Evolutionary conservation across 2,329 filamentous ascomycete genomes (phyloP).

Genomic region (Verticillium tricorpus): DNA sequence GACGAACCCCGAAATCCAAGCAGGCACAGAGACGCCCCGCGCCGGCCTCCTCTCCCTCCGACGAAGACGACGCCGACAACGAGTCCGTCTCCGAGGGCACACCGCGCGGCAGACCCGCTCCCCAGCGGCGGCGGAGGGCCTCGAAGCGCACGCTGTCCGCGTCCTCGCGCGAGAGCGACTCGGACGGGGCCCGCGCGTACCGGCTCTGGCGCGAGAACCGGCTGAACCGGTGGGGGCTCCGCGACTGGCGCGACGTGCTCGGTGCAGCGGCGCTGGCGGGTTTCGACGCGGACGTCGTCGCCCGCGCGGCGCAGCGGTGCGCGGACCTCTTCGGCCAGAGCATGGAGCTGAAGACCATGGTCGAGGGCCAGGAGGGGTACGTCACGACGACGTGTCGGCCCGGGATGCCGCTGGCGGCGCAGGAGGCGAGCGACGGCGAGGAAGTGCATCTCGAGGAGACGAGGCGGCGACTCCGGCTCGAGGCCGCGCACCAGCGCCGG

Average conservation of each 20-base stretch:
- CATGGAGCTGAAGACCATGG: conserved; percentile 60
- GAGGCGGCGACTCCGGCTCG: neutral
- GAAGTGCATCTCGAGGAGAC: conserved; percentile 1
- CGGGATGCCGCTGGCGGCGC: conserved; percentile 7
- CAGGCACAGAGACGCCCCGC: neutral
- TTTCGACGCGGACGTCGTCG: conserved; percentile 60
- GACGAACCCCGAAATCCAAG: neutral
- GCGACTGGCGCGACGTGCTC: conserved; percentile 84
- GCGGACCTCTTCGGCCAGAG: conserved; percentile 68
- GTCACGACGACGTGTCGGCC: neutral
- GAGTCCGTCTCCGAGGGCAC: neutral
- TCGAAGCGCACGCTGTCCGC: conserved; percentile 1
- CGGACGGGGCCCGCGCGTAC: neutral
- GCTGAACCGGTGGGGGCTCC: conserved; percentile 36
- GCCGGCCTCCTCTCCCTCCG: neutral
- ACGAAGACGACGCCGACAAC: neutral
- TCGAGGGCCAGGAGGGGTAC: conserved; percentile 17
- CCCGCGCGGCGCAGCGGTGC: conserved; percentile 69
- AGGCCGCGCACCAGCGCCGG: neutral
- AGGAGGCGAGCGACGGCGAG: neutral
- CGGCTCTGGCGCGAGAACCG: conserved; percentile 15
- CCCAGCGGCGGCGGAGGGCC: conserved; percentile 12
- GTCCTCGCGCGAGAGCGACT: neutral
- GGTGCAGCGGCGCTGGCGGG: conserved; percentile 72
- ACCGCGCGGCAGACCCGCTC: neutral